Conservation (phyloP, 1,284 basidiomycete genomes). For the Heliocybe sulcata region DNA sequence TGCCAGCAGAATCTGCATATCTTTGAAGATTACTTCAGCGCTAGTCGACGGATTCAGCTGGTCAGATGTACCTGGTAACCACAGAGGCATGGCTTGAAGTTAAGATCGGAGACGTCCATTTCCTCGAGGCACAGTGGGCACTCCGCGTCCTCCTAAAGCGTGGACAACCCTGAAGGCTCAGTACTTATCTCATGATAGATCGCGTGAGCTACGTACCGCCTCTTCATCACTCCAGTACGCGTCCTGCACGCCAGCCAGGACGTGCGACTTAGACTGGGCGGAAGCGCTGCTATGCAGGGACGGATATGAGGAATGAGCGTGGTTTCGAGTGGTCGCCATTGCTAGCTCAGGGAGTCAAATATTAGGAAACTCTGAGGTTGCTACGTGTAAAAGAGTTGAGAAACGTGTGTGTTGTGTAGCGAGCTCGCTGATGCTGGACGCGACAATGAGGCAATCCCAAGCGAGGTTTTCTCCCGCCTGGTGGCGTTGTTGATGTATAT, state of each 20-base stretch:
- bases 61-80: constrained; percentile 80
- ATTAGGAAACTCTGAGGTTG: not conserved
- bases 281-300: constrained; percentile 64
- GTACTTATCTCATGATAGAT: constrained; percentile 3
- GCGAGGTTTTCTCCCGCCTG: constrained; percentile 1
- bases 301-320: constrained; percentile 53
- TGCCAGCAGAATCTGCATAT: constrained; percentile 99
- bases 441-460: constrained; percentile 4
- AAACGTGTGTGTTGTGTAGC: not conserved
- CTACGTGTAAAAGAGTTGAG: not conserved
- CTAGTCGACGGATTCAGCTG: constrained; percentile 10
- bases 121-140: constrained; percentile 98
- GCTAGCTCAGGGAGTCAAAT: not conserved
- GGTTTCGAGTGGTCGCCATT: constrained; percentile 24
- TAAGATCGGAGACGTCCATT: constrained; percentile 98
- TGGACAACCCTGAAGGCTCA: not conserved
- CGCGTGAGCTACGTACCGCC: constrained; percentile 33
- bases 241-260: constrained; percentile 88
- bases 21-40: constrained; percentile 35
- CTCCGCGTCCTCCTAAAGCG: constrained; percentile 85
- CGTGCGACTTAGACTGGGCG: constrained; percentile 75
- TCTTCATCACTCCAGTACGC: constrained; percentile 99
- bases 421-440: not conserved
- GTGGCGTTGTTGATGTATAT: constrained; percentile 2
- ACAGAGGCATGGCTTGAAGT: constrained; percentile 99